These are phyloP conservation scores for Aspergillus udagawae DNA, from an alignment of 2,329 filamentous ascomycete species.

Conservation along the genomic window DNA sequence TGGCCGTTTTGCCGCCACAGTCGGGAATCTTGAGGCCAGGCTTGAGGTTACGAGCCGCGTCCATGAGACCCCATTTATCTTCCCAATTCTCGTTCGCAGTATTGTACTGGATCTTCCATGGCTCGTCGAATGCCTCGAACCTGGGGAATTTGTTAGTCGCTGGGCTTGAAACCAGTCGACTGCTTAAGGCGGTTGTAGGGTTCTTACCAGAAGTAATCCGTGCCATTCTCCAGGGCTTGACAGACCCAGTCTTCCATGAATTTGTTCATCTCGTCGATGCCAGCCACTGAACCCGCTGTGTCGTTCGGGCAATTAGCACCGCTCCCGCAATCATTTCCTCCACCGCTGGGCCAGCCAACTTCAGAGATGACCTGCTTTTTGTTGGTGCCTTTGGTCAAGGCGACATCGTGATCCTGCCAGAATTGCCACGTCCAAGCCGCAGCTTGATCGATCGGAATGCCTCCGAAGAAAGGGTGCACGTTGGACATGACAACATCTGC, in stretches of 20 bases:
- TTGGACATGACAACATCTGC: conserved; percentile 95
- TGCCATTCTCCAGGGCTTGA: conserved; percentile 71
- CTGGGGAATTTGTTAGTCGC: conserved; percentile 33
- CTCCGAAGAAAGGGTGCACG: conserved; percentile 93
- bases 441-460: conserved; percentile 63
- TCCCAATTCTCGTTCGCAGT: conserved; percentile 71
- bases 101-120: conserved; percentile 83
- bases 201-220: conserved; percentile 84
- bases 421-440: conserved; percentile 79
- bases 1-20: conserved; percentile 70
- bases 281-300: conserved; percentile 67
- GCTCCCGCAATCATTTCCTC: conserved; percentile 72
- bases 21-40: conserved; percentile 78
- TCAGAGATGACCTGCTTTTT: conserved; percentile 82
- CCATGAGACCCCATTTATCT: conserved; percentile 92
- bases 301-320: conserved; percentile 53
- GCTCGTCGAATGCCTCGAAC: conserved; percentile 95
- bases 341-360: conserved; percentile 83
- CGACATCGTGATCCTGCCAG: conserved; percentile 67
- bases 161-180: not conserved
- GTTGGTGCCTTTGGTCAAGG: conserved; percentile 55
- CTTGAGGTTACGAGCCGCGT: conserved; percentile 79
- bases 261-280: conserved; percentile 74
- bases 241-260: conserved; percentile 88
- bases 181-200: not conserved